A percentile compares a stretch with the other conserved stretches of the same genome.
Evolutionary conservation across 2,329 filamentous ascomycete species (phyloP).

Genomic region (Colletotrichum sp.): DNA sequence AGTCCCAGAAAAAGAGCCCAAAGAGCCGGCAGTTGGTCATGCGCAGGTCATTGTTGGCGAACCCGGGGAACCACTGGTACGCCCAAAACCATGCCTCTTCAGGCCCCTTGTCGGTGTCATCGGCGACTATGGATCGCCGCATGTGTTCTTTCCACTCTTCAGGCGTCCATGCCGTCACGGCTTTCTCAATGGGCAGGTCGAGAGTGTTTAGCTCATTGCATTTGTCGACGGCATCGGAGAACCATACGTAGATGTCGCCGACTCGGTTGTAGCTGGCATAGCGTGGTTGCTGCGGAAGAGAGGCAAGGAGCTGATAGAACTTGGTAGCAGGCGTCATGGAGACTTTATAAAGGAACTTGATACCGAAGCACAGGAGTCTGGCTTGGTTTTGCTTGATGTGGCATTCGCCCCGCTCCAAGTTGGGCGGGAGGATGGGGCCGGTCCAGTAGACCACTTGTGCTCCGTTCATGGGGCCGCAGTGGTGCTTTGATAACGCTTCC

Average conservation of each 20-base stretch:
- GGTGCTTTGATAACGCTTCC: background rate
- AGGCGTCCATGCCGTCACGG: background rate
- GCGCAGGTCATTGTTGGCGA: background rate
- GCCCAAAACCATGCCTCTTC: conserved; percentile 20
- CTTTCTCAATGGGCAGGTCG: background rate
- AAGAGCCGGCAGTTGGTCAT: conserved; percentile 17
- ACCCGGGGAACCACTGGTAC: background rate
- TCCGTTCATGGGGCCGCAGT: background rate
- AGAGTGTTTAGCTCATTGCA: background rate
- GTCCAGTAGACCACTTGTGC: conserved; percentile 9
- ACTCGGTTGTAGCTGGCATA: conserved; percentile 12
- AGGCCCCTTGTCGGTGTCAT: conserved; percentile 5
- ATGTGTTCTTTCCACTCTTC: background rate
- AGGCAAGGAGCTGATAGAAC: background rate
- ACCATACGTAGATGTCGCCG: conserved; percentile 14
- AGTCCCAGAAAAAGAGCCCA: conserved; percentile 18
- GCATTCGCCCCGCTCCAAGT: conserved; percentile 7
- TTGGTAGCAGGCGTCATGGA: background rate
- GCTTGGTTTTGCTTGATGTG: conserved; percentile 19
- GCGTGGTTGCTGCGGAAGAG: conserved; percentile 4
- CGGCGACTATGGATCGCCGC: background rate
- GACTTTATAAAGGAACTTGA: conserved; percentile 8
- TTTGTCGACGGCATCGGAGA: conserved; percentile 5
- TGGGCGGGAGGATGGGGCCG: background rate
- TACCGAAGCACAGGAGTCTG: conserved; percentile 2